Evolutionary conservation across 441 rosid species (phyloP).

Genomic region (Theobroma grandiflorum): DNA sequence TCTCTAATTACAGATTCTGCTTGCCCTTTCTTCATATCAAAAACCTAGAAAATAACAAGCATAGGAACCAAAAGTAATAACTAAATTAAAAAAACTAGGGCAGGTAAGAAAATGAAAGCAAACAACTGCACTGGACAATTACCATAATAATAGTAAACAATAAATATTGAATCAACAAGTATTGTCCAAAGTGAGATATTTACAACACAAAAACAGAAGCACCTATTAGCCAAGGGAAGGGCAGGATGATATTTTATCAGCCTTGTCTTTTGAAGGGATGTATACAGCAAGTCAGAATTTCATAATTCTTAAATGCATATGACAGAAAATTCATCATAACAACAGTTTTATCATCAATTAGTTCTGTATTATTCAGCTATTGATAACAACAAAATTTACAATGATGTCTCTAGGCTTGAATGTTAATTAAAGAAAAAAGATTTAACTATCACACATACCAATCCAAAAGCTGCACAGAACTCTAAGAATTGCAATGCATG

Average conservation of each 20-base stretch:
- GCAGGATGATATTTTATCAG: background rate
- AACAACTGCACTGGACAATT: background rate
- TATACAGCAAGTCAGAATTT: conserved; percentile 1
- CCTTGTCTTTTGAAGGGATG: background rate
- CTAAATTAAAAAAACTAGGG: conserved; percentile 10
- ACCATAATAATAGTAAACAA: background rate
- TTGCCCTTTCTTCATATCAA: conserved; percentile 75
- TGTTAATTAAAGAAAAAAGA: background rate
- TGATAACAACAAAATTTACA: conserved; percentile 2
- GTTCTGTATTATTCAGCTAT: background rate
- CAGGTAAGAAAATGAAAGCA: background rate
- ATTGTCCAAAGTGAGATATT: background rate
- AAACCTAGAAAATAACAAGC: conserved; percentile 48
- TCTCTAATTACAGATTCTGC: conserved; percentile 71
- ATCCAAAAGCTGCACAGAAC: conserved; percentile 76
- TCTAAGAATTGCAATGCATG: conserved; percentile 69
- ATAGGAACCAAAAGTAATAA: conserved; percentile 19
- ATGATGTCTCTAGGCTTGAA: background rate
- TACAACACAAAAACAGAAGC: background rate
- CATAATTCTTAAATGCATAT: background rate
- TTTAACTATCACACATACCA: conserved; percentile 46
- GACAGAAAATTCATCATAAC: background rate
- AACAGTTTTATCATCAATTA: background rate
- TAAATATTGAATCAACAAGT: background rate
- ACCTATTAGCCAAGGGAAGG: background rate